phyloP scores from a whole-genome alignment of 1,139 yeast species.

The Debaryomycetaceae sp. region DNA sequence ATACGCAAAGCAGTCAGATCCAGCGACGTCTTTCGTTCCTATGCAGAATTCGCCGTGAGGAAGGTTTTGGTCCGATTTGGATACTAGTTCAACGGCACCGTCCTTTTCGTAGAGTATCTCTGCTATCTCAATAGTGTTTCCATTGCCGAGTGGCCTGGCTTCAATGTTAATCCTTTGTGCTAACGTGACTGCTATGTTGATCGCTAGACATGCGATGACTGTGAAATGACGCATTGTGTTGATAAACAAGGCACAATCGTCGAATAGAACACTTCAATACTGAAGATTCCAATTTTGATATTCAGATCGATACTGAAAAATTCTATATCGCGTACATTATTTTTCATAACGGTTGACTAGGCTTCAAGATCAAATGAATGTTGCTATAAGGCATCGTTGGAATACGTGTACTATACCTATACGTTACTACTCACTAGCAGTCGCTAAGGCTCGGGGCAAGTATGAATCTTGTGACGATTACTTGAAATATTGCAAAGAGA shows the following conservation, averaged over 20 bases:
- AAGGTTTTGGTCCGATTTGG: neutral
- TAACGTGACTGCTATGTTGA: neutral
- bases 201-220: neutral
- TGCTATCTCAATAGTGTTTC: neutral
- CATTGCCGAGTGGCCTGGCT: neutral
- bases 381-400: neutral
- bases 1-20: slow-evolving; percentile 31
- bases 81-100: neutral
- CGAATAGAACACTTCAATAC: no score
- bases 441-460: slow-evolving; percentile 7
- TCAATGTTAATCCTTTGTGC: neutral
- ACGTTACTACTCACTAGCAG: slow-evolving; percentile 7
- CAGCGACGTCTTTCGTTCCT: slow-evolving; percentile 26
- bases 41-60: slow-evolving; percentile 22
- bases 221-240: neutral
- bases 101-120: neutral
- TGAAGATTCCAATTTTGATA: neutral
- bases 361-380: neutral
- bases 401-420: neutral
- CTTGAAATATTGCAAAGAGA: slow-evolving; percentile 24
- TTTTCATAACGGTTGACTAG: neutral
- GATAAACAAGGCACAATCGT: no score
- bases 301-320: neutral
- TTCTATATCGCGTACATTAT: neutral
- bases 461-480: slow-evolving; percentile 16